phyloP scores from a whole-genome alignment of 176 grass and related monocot genomes.

The Chrysopogon serrulatus region DNA sequence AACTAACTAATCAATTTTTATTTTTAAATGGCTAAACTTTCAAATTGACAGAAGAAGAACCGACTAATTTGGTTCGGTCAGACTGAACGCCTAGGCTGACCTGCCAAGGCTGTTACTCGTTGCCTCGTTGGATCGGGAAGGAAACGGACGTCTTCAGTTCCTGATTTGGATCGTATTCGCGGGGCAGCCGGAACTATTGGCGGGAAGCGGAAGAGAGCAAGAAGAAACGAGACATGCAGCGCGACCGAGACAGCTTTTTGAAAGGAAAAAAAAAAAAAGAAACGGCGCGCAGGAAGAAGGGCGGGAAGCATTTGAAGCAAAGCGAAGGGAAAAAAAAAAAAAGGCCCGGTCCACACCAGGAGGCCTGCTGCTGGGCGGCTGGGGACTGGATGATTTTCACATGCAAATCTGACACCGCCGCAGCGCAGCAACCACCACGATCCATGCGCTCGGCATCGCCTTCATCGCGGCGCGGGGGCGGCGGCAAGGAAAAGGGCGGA shows the following conservation, averaged over 20 bases:
- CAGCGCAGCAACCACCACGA: slow-evolving; percentile 39
- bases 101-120: not conserved
- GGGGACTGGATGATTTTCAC: slow-evolving; percentile 22
- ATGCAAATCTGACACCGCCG: slow-evolving; percentile 1
- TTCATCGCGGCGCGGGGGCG: not conserved
- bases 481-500: not conserved
- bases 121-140: not conserved
- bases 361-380: too few relatives aligned
- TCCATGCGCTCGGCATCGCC: slow-evolving; percentile 14
- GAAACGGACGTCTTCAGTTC: not conserved
- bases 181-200: not conserved
- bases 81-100: too few relatives aligned
- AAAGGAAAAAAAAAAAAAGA: not conserved
- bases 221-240: too few relatives aligned
- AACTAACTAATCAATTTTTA: too few relatives aligned
- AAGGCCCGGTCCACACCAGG: not conserved
- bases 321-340: not conserved
- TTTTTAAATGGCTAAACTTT: too few relatives aligned
- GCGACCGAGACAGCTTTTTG: not conserved
- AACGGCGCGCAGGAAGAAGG: too few relatives aligned
- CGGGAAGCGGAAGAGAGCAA: not conserved
- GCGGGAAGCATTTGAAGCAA: not conserved
- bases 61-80: too few relatives aligned
- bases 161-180: not conserved
- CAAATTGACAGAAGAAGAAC: too few relatives aligned